A percentile compares a stretch with the other conserved stretches of the same genome.
Conservation (phyloP, 305 asterid genomes). For the Andrographis paniculata region DNA sequence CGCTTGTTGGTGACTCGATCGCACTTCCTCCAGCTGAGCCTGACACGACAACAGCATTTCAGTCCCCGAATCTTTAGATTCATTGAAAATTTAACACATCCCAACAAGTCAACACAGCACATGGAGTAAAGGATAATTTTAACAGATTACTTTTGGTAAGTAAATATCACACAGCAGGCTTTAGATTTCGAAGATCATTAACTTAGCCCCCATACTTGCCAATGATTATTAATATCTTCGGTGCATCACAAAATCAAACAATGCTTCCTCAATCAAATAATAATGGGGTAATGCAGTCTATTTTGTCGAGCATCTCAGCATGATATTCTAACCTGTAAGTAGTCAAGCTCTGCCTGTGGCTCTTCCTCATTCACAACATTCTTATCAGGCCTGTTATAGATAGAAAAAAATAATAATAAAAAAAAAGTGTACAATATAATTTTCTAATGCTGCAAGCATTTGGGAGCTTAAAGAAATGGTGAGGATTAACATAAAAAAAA, state of each 20-base stretch:
- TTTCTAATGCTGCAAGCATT: background rate
- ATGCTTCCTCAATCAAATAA: too few species aligned
- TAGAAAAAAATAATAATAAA: background rate
- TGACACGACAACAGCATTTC: slow-evolving; percentile 20
- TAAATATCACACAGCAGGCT: too few species aligned
- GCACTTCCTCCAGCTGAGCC: slow-evolving; percentile 58
- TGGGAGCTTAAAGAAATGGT: background rate
- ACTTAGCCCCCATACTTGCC: too few species aligned
- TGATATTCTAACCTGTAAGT: slow-evolving; percentile 55
- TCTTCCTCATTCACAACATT: slow-evolving; percentile 33
- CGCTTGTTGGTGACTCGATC: slow-evolving; percentile 59
- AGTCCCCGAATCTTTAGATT: background rate
- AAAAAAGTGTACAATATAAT: background rate
- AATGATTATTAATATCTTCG: too few species aligned
- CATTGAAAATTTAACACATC: background rate
- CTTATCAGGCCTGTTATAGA: slow-evolving; percentile 45
- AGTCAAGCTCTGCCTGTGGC: slow-evolving; percentile 39
- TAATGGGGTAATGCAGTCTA: too few species aligned
- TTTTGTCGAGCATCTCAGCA: background rate
- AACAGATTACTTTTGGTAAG: too few species aligned
- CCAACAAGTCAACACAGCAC: background rate
- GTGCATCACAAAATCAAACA: too few species aligned
- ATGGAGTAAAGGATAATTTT: too few species aligned
- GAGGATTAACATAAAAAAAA: background rate
- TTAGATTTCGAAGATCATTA: too few species aligned